phyloP scores from a whole-genome alignment of 257 asterid genomes.

The Fraxinus americana region DNA sequence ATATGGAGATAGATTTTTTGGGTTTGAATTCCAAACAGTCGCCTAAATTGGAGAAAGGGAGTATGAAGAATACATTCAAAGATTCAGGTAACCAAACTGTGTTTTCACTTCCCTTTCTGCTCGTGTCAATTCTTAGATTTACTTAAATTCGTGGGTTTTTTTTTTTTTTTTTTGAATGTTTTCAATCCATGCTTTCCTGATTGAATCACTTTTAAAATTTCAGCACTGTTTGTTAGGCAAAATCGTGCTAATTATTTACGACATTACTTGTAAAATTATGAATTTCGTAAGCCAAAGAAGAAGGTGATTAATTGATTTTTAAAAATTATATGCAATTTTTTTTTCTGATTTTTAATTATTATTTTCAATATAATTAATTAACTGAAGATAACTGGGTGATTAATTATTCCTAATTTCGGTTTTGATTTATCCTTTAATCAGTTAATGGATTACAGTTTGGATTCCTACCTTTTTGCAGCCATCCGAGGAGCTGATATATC shows the following conservation, averaged over 20 bases:
- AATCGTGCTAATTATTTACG: background rate
- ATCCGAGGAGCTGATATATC: slow-evolving; percentile 38
- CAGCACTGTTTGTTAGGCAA: background rate
- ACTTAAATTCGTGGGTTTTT: too few species aligned
- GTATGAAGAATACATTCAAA: slow-evolving; percentile 11
- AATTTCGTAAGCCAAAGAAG: background rate
- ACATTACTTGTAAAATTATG: background rate
- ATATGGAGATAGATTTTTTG: slow-evolving; percentile 55
- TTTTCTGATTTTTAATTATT: background rate
- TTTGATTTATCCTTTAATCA: background rate
- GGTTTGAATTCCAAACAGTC: slow-evolving; percentile 33
- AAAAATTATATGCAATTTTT: background rate
- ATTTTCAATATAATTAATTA: background rate
- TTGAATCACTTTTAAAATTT: background rate
- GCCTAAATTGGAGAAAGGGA: background rate
- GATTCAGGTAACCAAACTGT: slow-evolving; percentile 26
- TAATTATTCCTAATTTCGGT: background rate
- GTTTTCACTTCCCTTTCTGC: background rate
- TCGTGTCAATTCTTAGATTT: background rate
- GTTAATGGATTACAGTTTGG: background rate
- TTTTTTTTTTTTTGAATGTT: background rate
- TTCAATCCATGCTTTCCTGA: background rate
- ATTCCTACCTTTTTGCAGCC: slow-evolving; percentile 17
- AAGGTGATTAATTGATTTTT: background rate
- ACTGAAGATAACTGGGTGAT: background rate